Evolutionary conservation across 257 asterid species (phyloP).

Genomic region (Solanum okadae): DNA sequence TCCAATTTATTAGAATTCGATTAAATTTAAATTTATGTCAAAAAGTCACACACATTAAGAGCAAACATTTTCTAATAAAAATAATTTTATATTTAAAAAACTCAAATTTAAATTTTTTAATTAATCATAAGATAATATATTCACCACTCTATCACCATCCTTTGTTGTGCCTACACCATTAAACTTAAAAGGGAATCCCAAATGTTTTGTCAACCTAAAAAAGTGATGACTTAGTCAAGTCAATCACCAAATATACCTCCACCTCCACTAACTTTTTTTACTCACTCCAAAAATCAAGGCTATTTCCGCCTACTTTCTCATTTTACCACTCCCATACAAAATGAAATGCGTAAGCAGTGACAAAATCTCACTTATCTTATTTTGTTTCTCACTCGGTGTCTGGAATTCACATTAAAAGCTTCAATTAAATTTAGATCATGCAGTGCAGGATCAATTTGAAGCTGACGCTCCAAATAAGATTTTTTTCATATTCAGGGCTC

Average conservation of each 20-base stretch:
- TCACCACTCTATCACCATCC: too few relatives aligned
- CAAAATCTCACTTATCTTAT: constrained; percentile 13
- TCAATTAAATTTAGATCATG: fast-evolving
- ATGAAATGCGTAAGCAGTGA: constrained; percentile 26
- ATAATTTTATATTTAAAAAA: too few relatives aligned
- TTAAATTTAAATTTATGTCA: too few relatives aligned
- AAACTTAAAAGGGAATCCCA: too few relatives aligned
- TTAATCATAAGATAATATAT: too few relatives aligned
- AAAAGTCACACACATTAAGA: too few relatives aligned
- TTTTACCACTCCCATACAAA: constrained; percentile 32
- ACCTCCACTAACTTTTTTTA: not conserved
- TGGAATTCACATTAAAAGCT: too few relatives aligned
- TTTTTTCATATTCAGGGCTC: fast-evolving
- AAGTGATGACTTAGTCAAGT: not conserved
- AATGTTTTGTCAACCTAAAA: not conserved
- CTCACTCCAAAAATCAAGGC: not conserved
- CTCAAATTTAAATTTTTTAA: too few relatives aligned
- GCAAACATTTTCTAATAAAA: too few relatives aligned
- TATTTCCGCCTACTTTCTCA: constrained; percentile 13
- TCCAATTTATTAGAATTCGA: too few relatives aligned
- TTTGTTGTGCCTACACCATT: too few relatives aligned
- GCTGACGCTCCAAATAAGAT: fast-evolving
- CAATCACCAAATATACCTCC: not conserved
- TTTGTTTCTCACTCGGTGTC: fast-evolving
- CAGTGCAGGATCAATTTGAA: fast-evolving